Evolutionary conservation across 2,329 filamentous ascomycete genomes (phyloP), one percentile per base, ranked within the genome.

Genomic region (Periconia macrospinosa): DNA sequence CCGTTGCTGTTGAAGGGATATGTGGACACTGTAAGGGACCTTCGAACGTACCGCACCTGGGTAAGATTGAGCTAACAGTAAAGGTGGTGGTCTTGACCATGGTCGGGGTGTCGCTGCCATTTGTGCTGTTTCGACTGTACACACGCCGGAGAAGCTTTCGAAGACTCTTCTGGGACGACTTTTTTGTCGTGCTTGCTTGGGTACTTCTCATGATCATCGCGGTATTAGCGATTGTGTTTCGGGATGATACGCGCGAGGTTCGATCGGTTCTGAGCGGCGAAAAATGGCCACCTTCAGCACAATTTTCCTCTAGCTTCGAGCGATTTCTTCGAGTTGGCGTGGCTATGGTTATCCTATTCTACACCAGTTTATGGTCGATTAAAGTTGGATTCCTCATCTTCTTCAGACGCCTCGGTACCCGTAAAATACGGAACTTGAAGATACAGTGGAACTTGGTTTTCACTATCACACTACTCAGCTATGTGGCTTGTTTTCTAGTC

Each of bases 331-430:
- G 17, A 18, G 41, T 5, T 3, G 6, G 6, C 41, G 17, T 43
- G 41, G 41, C n/a, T 8, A 14, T 19, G 3, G 3, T 19, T 13
- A 14, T 14, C 5, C 17, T 43, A 3, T 43, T 52, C 37, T 52
- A 48, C 37, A 42, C 37, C 11, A 40, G 44, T 14, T 37, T 52
- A 9, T 52, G 50, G 50, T 35, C 27, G n/a, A 44, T 52, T n/a
- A 52, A 52, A 19, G n/a, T 47, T 13, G 41, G 15, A 11, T 52
- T 52, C 35, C 45, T 52, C 9, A 30, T 52, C 2, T 52, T 52
- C 45, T 52, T 52, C 30, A 45, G 47, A 17, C 45, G 50, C 27
- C 50, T 52, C 10, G 44, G 43, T 6, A 30, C 2, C 0, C 8
- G 23, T 27, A 10, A 37, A 6, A 6, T 37, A 13, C 33, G 33